Evolutionary conservation across 441 rosid genomes (phyloP).

Genomic region (Pelargonium australe): DNA sequence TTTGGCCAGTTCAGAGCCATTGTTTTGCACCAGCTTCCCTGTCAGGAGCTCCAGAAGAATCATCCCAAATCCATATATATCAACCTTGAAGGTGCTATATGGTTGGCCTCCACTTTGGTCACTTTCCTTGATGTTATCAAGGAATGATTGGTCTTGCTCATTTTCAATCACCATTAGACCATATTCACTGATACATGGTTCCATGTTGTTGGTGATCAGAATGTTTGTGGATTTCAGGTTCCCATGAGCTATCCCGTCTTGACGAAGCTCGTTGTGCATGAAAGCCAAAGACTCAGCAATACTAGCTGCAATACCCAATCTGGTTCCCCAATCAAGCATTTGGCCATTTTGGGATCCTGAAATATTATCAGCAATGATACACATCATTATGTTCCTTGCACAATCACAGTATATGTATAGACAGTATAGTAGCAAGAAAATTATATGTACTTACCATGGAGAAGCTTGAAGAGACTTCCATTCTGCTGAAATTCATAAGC

Average conservation of each 20-base stretch:
- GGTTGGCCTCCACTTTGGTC: neutral
- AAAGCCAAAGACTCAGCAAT: conserved; percentile 39
- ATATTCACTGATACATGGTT: conserved; percentile 49
- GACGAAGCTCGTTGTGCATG: conserved; percentile 37
- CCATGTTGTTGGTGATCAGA: conserved; percentile 41
- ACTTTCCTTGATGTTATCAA: conserved; percentile 17
- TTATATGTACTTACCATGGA: conserved; percentile 37
- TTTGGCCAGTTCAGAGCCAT: conserved; percentile 1
- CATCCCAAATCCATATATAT: neutral
- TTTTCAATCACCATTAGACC: conserved; percentile 38
- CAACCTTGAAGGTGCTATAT: neutral
- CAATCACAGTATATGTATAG: neutral
- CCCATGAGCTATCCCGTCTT: conserved; percentile 52
- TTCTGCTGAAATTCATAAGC: conserved; percentile 42
- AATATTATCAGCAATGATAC: conserved; percentile 6
- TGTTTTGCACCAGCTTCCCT: conserved; percentile 4
- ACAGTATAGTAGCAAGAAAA: neutral
- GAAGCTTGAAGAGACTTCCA: conserved; percentile 56
- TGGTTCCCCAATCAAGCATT: conserved; percentile 51
- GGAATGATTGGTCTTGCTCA: conserved; percentile 24
- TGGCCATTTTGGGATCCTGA: conserved; percentile 39
- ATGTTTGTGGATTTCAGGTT: conserved; percentile 60
- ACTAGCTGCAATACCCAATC: conserved; percentile 36
- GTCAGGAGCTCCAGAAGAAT: neutral
- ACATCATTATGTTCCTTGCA: conserved; percentile 2